Conservation (phyloP, 306 rosid species). For the Pueraria montana region DNA sequence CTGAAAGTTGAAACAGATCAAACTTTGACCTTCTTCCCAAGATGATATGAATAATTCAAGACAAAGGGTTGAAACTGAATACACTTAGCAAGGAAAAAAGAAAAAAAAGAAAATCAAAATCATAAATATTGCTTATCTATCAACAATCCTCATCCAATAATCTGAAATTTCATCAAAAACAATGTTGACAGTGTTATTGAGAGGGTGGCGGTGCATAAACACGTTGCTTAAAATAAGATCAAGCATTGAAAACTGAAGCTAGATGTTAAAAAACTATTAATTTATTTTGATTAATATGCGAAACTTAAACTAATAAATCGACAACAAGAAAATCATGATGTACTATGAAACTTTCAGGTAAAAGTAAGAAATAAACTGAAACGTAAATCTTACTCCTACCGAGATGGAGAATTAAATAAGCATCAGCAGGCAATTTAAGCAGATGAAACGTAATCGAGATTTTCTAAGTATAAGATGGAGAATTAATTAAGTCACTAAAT, state of each 20-base stretch:
- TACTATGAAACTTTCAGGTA: neutral
- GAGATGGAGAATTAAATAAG: too few species aligned
- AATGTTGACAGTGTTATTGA: neutral
- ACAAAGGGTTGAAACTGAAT: constrained; percentile 53
- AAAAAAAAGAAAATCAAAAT: neutral
- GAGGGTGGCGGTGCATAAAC: neutral
- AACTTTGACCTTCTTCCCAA: constrained; percentile 50
- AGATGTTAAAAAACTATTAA: constrained; percentile 10
- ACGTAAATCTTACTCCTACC: constrained; percentile 32
- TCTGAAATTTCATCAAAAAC: constrained; percentile 19
- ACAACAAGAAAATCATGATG: neutral
- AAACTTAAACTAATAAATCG: constrained; percentile 34
- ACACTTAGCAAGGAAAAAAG: constrained; percentile 30
- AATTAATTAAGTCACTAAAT: neutral
- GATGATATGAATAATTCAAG: constrained; percentile 48
- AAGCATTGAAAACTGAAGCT: constrained; percentile 28
- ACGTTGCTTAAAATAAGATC: constrained; percentile 40
- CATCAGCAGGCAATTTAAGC: constrained; percentile 5
- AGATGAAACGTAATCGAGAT: constrained; percentile 31
- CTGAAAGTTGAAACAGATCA: constrained; percentile 48
- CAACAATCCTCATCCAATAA: constrained; percentile 30
- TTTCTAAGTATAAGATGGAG: neutral
- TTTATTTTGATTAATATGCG: constrained; percentile 10
- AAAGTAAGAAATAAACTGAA: constrained; percentile 30
- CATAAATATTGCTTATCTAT: constrained; percentile 32